Evolutionary conservation across 768 basidiomycete genomes (phyloP).

Genomic region (Hemileccinum rubropunctum): DNA sequence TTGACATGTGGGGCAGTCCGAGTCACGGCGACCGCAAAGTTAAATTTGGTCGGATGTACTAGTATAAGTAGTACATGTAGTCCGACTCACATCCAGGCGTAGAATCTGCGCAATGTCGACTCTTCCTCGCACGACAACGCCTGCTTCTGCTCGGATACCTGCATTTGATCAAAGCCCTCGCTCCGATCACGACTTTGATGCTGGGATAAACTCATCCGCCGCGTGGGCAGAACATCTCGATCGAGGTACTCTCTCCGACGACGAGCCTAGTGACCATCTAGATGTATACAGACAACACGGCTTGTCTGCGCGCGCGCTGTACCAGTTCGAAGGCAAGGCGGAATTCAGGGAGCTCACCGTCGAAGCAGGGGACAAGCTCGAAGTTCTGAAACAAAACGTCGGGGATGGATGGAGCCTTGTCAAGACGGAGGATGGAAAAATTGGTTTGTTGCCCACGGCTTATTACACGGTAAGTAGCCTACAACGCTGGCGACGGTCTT

Average conservation of each 20-base stretch:
- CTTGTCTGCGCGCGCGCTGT: slow-evolving; percentile 64
- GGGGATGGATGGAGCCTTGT: slow-evolving; percentile 84
- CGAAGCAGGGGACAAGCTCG: slow-evolving; percentile 66
- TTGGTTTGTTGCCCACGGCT: slow-evolving; percentile 65
- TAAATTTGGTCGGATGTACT: no score
- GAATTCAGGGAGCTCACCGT: slow-evolving; percentile 73
- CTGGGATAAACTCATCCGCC: slow-evolving; percentile 71
- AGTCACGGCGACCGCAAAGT: neutral
- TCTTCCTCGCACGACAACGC: slow-evolving; percentile 30
- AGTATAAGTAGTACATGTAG: neutral
- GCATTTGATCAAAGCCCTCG: slow-evolving; percentile 27
- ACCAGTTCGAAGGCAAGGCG: slow-evolving; percentile 69
- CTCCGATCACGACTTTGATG: slow-evolving; percentile 55
- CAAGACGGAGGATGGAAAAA: slow-evolving; percentile 50
- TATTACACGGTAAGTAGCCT: slow-evolving; percentile 65
- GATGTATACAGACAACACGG: slow-evolving; percentile 35
- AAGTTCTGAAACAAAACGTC: slow-evolving; percentile 67
- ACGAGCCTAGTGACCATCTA: slow-evolving; percentile 41
- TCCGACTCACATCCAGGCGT: neutral
- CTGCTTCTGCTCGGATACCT: slow-evolving; percentile 4
- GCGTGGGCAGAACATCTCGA: slow-evolving; percentile 73
- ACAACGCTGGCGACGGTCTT: neutral
- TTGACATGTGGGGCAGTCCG: neutral
- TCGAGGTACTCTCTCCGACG: slow-evolving; percentile 46
- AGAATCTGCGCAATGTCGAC: slow-evolving; percentile 32